These are phyloP conservation scores for Aspergillus bombycis DNA, from an alignment of 2,329 filamentous ascomycete species.

Conservation along the genomic window DNA sequence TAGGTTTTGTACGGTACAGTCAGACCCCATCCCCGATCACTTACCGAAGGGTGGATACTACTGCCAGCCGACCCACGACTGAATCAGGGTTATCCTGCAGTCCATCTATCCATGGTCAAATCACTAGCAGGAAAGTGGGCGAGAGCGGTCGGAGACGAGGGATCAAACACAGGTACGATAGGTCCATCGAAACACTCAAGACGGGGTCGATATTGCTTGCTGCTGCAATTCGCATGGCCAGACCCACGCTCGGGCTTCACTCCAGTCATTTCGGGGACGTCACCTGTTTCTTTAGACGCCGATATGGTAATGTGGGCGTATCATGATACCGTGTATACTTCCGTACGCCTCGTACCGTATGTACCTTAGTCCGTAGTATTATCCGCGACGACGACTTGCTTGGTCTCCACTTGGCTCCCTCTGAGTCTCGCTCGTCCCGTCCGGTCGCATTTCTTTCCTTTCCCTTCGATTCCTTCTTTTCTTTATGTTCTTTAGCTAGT, in stretches of 20 bases:
- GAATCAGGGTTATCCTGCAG: background rate
- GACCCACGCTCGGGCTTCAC: background rate
- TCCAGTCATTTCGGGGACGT: background rate
- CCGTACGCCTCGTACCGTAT: background rate
- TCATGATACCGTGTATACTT: background rate
- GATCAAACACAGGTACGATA: no score
- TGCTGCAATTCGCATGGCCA: background rate
- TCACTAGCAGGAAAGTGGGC: background rate
- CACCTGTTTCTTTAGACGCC: background rate
- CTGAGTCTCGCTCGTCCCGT: background rate
- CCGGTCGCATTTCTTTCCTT: slow-evolving; percentile 3
- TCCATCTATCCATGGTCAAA: background rate
- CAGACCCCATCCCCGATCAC: background rate
- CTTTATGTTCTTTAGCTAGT: slow-evolving; percentile 5
- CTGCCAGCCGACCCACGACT: no score
- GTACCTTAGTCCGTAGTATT: background rate
- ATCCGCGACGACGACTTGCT: background rate
- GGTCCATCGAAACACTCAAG: no score
- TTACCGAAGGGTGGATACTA: background rate
- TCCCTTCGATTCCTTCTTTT: background rate
- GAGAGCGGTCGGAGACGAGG: background rate
- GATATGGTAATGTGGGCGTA: background rate
- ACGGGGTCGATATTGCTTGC: background rate
- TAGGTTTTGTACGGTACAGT: background rate
- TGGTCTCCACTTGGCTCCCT: background rate